Evolutionary conservation across 352 stramenopile genomes (phyloP), one percentile per base, ranked within the genome.

Genomic region (Halophytophthora batemanensis): DNA sequence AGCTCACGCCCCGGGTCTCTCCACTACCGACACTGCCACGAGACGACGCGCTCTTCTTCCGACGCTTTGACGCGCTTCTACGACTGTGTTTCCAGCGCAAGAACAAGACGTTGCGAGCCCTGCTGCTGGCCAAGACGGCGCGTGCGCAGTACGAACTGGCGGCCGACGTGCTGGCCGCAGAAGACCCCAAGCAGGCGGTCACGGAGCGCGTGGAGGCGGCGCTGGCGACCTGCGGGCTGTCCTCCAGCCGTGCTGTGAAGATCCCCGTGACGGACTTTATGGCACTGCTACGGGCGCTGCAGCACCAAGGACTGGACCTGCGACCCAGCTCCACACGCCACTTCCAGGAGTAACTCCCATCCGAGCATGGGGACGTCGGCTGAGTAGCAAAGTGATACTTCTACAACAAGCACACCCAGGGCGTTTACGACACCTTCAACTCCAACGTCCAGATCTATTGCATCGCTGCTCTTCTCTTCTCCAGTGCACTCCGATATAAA

Each of bases 101-200:
- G 62, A 95, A 95, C 64, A 95, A 95, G 63, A 95, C 85, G 28
- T 59, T 95, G 41, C 74, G 85, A 29, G 79, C 85, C 5, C 64
- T 87, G 31, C 46, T 95, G 35, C 56, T 85, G 4, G 77, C 74
- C 21, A 90, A 80, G 38, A 86, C 80, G n/a, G 69, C 82, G 33
- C 63, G 61, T 25, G 52, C 56, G 31, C 61, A 61, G 28, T 77
- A 69, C 33, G 35, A 64, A 8, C 28, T 74, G 23, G 50, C 66
- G 14, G 42, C 57, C 0, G 50, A 53, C 2, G 18, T 70, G 29
- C 37, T 66, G n/a, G 29, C 22, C 5, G 46, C 31, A 25, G 39
- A 60, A 36, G 56, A 68, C 31, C 50, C 58, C 4, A 75, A 86
- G 13, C 57, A 72, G 14, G 45, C 59, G 3, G 37, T 84, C 11